A percentile compares a stretch with the other conserved stretches of the same genome.
Conservation (phyloP, 768 basidiomycete species). For the Cystobasidium ongulense region DNA sequence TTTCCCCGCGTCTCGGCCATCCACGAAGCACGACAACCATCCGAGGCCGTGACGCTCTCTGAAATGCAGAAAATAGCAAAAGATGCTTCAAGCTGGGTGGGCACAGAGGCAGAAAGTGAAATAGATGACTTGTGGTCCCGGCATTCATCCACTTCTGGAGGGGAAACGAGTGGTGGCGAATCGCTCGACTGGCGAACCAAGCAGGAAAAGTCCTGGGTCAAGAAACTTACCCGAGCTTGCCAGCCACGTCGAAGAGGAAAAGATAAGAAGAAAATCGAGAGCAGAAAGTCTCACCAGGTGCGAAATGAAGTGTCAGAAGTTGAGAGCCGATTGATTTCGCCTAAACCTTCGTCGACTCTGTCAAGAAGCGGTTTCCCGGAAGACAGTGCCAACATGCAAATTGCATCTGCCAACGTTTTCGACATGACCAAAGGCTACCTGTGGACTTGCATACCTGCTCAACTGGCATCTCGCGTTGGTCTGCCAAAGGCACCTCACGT, state of each 20-base stretch:
- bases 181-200: neutral
- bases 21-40: neutral
- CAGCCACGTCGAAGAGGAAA: neutral
- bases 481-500: neutral
- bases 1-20: slow-evolving; percentile 27
- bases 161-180: neutral
- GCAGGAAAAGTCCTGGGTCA: slow-evolving; percentile 15
- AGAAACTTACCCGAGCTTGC: slow-evolving; percentile 1
- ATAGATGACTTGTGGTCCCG: slow-evolving; percentile 19
- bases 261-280: neutral
- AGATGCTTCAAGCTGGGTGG: neutral
- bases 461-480: neutral
- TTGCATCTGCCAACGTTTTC: neutral
- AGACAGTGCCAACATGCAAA: too few species aligned
- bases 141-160: neutral
- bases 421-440: neutral
- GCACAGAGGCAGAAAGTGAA: slow-evolving; percentile 18
- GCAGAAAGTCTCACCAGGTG: neutral
- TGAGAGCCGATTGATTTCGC: too few species aligned
- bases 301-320: too few species aligned
- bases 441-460: neutral
- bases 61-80: neutral
- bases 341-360: too few species aligned
- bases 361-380: too few species aligned
- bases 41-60: neutral